A percentile compares a stretch with the other conserved stretches of the same genome.
phyloP scores from a whole-genome alignment of 2,329 filamentous ascomycete genomes.

The Cladosporium sp. region DNA sequence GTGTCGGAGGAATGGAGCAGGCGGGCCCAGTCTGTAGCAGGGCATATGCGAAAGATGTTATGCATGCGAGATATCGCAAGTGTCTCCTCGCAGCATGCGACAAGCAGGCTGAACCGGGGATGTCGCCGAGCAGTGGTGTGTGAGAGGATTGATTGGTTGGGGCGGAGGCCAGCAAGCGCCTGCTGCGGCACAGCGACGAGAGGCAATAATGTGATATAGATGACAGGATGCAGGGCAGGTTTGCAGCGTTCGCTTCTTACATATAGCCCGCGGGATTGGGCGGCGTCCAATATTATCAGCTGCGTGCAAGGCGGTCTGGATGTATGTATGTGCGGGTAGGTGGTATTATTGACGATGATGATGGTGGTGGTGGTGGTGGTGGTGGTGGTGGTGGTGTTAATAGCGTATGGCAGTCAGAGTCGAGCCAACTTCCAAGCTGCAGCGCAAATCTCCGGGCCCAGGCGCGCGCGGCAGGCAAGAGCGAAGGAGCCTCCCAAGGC shows the following conservation, averaged over 20 bases:
- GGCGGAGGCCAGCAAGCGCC: not conserved
- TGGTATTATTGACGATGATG: not conserved
- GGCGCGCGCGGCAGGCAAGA: not conserved
- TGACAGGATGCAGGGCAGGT: constrained; percentile 4
- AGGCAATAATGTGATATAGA: not conserved
- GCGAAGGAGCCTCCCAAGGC: not conserved
- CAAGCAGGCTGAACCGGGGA: not conserved
- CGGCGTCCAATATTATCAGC: not conserved
- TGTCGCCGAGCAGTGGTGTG: not conserved
- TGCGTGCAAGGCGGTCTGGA: not conserved
- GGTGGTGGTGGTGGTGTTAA: not conserved
- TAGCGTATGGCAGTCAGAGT: not conserved
- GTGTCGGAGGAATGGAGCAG: not conserved
- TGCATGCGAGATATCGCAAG: constrained; percentile 4
- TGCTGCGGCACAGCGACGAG: not conserved
- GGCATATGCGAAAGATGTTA: not conserved
- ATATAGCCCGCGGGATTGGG: not conserved
- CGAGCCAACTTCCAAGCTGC: not conserved
- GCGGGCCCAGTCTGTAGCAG: not conserved
- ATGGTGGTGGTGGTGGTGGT: not conserved
- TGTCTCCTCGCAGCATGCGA: constrained; percentile 1
- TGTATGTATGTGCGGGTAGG: not conserved
- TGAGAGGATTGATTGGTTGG: not conserved
- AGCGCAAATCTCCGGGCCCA: not conserved
- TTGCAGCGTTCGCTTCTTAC: not conserved